Evolutionary conservation across 352 stramenopile species (phyloP).

Genomic region (Phytopythium cucurbitacearum): DNA sequence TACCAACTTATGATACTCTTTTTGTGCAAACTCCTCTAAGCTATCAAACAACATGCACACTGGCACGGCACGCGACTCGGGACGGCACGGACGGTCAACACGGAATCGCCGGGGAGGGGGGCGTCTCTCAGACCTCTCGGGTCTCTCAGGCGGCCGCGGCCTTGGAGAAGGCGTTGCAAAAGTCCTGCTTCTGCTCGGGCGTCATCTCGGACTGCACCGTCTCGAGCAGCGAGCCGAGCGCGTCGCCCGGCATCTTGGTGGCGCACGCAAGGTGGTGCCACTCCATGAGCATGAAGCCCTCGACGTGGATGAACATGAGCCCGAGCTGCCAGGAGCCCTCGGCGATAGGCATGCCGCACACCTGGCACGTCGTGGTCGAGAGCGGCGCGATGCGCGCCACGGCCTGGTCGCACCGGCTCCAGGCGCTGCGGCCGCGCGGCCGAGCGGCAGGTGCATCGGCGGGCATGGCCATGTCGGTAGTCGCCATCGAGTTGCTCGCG

Average conservation of each 20-base stretch:
- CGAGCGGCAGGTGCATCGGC: background rate
- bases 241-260: conserved; percentile 39
- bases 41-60: background rate
- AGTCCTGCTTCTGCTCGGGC: conserved; percentile 42
- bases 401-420: conserved; percentile 79
- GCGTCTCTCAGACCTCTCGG: background rate
- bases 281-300: conserved; percentile 87
- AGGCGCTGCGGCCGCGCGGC: conserved; percentile 50
- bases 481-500: conserved; percentile 3
- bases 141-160: conserved; percentile 5
- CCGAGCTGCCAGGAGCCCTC: conserved; percentile 70
- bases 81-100: background rate
- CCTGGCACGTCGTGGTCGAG: conserved; percentile 73
- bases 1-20: too few relatives aligned
- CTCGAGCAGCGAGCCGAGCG: conserved; percentile 46
- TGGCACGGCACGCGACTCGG: background rate
- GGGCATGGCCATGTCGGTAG: conserved; percentile 6
- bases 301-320: conserved; percentile 83
- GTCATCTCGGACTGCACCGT: conserved; percentile 67
- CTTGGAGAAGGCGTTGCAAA: conserved; percentile 40
- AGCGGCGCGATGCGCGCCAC: conserved; percentile 69
- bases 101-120: background rate
- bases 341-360: conserved; percentile 53
- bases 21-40: too few relatives aligned
- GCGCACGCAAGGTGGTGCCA: conserved; percentile 76